Base-by-base conservation (phyloP, 2,329 filamentous ascomycete species). In the Neocucurbitaria cava region DNA sequence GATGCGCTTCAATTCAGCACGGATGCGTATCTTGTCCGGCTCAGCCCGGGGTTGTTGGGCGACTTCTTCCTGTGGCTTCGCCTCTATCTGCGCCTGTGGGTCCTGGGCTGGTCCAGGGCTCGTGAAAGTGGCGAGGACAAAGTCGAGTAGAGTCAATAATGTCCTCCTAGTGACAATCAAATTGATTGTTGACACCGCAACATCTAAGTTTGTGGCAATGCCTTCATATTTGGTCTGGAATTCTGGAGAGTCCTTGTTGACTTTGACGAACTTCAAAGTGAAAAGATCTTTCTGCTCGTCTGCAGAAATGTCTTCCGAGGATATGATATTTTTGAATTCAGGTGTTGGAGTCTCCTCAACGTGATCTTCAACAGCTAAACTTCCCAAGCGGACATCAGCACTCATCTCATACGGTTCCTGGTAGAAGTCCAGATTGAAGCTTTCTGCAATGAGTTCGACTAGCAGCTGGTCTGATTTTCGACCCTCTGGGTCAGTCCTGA, bases 241-340 rank as follows among this genome's bases (percentile, higher is more conserved):
- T 70, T 99, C 94, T 0, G 96, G 96, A 2, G 95, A 98, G 46
- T 92, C 87, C 28, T 86, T 89, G 67, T 95, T 97, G 54, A 98
- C 92, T 71, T 90, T 92, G 56, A 92, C 84, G 68, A 96, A 96
- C 69, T 94, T 96, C 66, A 99, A 84, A 46, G 89, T 87, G 63
- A 99, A 91, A 11, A 99, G 84, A 64, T 96, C 86, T 58, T 87
- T 92, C 55, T 90, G 86, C 56, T 91, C 87, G 54, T 90, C 86
- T 41, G 88, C 77, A 51, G 83, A 79, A 36, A 82, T 84, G 23
- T 89, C 87, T 69, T 96, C 94, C 1, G 95, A 97, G 0, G 93
- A 96, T n/a, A 99, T 87, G 46, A 99, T 96, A 23, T 94, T 94
- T 77, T 95, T 96, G 81, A 99, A 99, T 69, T 98, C 94, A 7